phyloP scores from a whole-genome alignment of 2,329 filamentous ascomycete species.

The Cladosporium sp. region DNA sequence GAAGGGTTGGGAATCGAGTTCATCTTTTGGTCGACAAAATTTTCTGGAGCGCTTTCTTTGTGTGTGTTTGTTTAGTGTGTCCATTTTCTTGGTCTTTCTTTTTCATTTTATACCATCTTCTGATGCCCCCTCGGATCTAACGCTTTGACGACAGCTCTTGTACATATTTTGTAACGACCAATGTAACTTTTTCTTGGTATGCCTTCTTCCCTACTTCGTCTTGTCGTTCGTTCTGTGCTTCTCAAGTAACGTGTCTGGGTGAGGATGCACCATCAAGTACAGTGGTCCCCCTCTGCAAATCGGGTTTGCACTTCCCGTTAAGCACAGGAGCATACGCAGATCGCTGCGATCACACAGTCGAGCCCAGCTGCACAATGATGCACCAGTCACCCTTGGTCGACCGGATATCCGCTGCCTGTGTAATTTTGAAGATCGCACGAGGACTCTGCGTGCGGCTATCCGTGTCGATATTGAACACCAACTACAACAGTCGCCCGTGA shows the following conservation, averaged over 20 bases:
- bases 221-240: neutral
- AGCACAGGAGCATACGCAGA: neutral
- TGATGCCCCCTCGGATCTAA: constrained; percentile 1
- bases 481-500: neutral
- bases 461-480: neutral
- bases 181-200: neutral
- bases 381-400: neutral
- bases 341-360: neutral
- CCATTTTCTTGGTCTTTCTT: neutral
- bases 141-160: constrained; percentile 6
- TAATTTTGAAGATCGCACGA: neutral
- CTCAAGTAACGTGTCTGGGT: too few relatives aligned
- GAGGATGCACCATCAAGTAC: neutral
- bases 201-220: neutral
- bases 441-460: neutral
- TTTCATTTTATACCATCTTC: neutral
- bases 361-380: neutral
- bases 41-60: neutral
- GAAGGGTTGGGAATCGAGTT: neutral
- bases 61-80: neutral
- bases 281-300: neutral
- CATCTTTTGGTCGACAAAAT: neutral
- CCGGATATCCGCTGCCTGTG: neutral
- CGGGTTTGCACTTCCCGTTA: neutral
- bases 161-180: constrained; percentile 13